Evolutionary conservation across 2,329 filamentous ascomycete genomes (phyloP).

Genomic region (Berkeleyomyces basicola): DNA sequence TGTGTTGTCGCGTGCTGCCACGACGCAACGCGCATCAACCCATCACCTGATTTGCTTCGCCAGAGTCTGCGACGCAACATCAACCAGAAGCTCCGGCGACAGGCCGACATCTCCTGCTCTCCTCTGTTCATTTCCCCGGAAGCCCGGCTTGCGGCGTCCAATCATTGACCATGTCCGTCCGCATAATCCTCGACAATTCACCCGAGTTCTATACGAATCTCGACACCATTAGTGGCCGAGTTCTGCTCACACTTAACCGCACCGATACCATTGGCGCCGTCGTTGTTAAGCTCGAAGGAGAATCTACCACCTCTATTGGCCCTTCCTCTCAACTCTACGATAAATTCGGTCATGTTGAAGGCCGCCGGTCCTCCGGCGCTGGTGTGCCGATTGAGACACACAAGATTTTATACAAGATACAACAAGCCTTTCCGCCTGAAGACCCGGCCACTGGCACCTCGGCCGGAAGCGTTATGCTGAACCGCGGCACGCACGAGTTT

Average conservation of each 20-base stretch:
- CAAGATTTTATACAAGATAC: conserved; percentile 59
- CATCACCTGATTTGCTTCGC: too few relatives aligned
- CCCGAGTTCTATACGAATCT: conserved; percentile 67
- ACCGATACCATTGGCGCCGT: conserved; percentile 56
- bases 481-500: conserved; percentile 57
- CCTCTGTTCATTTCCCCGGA: background rate
- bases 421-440: conserved; percentile 53
- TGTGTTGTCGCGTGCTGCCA: too few relatives aligned
- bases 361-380: conserved; percentile 13
- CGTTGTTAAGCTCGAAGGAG: conserved; percentile 69
- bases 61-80: too few relatives aligned
- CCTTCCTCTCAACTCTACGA: conserved; percentile 23
- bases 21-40: too few relatives aligned
- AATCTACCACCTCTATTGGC: conserved; percentile 50
- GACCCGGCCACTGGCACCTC: conserved; percentile 25
- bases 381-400: conserved; percentile 39
- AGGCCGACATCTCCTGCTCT: background rate
- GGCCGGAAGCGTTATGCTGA: conserved; percentile 40
- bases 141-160: background rate
- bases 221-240: conserved; percentile 49
- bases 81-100: background rate
- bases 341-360: conserved; percentile 20
- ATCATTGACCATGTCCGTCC: conserved; percentile 41
- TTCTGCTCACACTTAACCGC: conserved; percentile 41
- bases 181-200: conserved; percentile 47